Conservation (phyloP, 75 land plant genomes). For the Chamaecyparis obtusa region DNA sequence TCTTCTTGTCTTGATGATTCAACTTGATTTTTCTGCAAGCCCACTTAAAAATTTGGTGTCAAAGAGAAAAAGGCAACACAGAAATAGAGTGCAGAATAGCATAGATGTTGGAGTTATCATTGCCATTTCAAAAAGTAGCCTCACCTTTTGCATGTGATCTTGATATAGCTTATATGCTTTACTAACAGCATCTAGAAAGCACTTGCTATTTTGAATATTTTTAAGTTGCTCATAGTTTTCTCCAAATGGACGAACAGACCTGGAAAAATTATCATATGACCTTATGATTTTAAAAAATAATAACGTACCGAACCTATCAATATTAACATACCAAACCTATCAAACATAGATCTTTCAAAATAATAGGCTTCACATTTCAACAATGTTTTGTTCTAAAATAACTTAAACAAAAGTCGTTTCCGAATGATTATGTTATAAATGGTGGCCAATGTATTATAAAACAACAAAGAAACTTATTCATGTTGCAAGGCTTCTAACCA, state of each 20-base stretch:
- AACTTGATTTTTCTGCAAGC: not conserved
- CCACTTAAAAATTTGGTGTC: not conserved
- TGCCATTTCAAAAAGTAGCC: not conserved
- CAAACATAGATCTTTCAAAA: not conserved
- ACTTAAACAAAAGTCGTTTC: too few species aligned
- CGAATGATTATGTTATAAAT: too few species aligned
- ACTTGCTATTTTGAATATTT: not conserved
- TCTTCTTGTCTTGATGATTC: not conserved
- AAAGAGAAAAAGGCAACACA: not conserved
- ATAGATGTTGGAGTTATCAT: too few species aligned
- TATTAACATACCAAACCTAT: not conserved
- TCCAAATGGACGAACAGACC: constrained; percentile 7
- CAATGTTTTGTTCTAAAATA: not conserved
- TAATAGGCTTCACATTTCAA: not conserved
- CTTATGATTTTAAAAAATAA: not conserved
- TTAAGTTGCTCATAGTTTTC: constrained; percentile 3
- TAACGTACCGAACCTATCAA: not conserved
- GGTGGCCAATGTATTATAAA: not conserved
- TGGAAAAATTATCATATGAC: not conserved
- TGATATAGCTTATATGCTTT: constrained; percentile 7
- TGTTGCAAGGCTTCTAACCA: not conserved
- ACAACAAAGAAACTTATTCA: not conserved
- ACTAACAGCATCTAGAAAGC: constrained; percentile 5
- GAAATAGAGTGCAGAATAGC: not conserved
- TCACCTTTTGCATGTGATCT: not conserved